Evolutionary conservation across 2,329 filamentous ascomycete genomes (phyloP), one percentile per base, ranked within the genome.

Genomic region (Sclerotinia spermophila): DNA sequence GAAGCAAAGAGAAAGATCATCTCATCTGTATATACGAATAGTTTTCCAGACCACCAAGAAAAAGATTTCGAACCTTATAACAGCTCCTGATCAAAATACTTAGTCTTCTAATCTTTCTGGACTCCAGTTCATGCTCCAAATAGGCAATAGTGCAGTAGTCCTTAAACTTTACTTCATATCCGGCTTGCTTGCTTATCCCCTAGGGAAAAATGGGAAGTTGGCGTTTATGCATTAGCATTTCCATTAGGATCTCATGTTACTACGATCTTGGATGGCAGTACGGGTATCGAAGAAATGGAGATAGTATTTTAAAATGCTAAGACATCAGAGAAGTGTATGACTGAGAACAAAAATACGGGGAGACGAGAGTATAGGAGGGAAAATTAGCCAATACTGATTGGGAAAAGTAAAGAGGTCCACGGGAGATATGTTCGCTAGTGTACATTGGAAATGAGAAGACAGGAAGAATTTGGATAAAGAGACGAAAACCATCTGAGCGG

Each of bases 91-190:
- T 27, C 27, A 42, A 17, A 17, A 17, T 30, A 65, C 24, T 48
- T 65, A 33, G 45, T 65, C 13, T 65, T 65, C 42, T 42, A 65
- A n/a, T 65, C 61, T 5, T 15, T 15, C 15, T 65, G 61, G 61
- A 8, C 40, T 15, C 21, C 24, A 27, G 8, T 15, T 21, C 8
- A 51, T 45, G 19, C 17, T 3, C 15, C 13, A n/a, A 5, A 17
- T 65, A 15, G 42, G 6, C 42, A 3, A 48, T 17, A 21, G 15
- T 24, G 27, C 61, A 45, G 8, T 38, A 7, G 33, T 13, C 13
- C 13, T 15, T 1, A 42, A 51, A 40, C 7, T 65, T 19, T 30
- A n/a, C 6, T 17, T 15, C n/a, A 60, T 60, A 17, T 8, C 42
- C 2, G 11, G 48, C 2, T 42, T 48, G 15, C 27, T 45, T 17